Conservation (phyloP, 2,329 filamentous ascomycete species). For the Trichoderma sp. region DNA sequence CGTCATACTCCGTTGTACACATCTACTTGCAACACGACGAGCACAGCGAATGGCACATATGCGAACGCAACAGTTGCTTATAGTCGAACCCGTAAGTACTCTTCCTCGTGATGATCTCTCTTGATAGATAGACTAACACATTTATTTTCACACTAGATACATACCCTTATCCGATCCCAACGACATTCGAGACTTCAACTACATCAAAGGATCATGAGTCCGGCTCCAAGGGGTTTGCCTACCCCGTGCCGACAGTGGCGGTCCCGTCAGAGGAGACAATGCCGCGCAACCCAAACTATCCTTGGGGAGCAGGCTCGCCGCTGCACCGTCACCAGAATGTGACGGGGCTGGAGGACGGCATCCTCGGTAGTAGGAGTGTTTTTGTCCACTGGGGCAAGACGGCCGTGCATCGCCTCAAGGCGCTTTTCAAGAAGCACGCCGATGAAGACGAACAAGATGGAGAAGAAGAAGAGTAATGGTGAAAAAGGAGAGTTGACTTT, state of each 20-base stretch:
- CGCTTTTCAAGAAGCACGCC: conserved; percentile 13
- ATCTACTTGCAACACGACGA: conserved; percentile 36
- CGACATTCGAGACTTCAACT: conserved; percentile 32
- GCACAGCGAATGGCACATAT: conserved; percentile 25
- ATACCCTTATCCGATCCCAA: conserved; percentile 24
- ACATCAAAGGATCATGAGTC: conserved; percentile 27
- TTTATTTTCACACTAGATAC: not conserved
- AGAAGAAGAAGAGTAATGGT: not conserved
- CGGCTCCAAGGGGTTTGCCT: conserved; percentile 10
- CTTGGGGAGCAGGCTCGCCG: conserved; percentile 45
- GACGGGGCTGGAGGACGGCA: conserved; percentile 35
- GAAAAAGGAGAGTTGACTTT: not conserved
- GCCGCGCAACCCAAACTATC: conserved; percentile 41
- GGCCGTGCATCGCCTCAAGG: conserved; percentile 3
- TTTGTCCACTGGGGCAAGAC: conserved; percentile 18
- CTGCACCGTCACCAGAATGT: conserved; percentile 43
- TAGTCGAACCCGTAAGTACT: conserved; percentile 24
- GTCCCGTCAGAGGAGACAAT: conserved; percentile 30
- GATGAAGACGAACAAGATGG: not conserved
- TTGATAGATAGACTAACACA: not conserved
- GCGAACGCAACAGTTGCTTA: not conserved
- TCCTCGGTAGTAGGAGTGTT: not conserved
- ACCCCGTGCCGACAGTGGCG: conserved; percentile 33
- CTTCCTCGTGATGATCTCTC: no score
- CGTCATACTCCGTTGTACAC: conserved; percentile 13